A percentile compares a stretch with the other conserved stretches of the same genome.
phyloP scores from a whole-genome alignment of 2,329 filamentous ascomycete species.

The Aspergillus phoenicis region DNA sequence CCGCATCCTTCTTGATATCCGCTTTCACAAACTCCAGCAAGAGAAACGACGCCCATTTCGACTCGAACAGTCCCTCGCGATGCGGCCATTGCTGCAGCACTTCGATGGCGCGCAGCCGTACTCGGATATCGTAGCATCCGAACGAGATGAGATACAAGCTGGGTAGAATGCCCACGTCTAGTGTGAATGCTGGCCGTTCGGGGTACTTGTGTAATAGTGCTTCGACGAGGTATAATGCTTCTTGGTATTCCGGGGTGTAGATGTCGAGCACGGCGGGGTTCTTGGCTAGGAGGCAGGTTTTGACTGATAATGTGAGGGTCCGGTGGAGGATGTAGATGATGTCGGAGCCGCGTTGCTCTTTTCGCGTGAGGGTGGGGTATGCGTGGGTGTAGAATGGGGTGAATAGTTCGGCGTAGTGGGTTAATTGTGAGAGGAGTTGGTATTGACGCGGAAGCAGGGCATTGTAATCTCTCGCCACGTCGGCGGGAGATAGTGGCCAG shows the following conservation, averaged over 20 bases:
- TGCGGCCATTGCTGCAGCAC: constrained; percentile 4
- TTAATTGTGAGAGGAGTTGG: background rate
- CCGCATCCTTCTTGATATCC: background rate
- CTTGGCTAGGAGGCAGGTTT: background rate
- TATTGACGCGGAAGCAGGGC: background rate
- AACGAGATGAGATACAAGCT: background rate
- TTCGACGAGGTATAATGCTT: background rate
- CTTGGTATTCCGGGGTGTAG: constrained; percentile 2
- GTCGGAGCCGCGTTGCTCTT: background rate
- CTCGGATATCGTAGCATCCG: background rate
- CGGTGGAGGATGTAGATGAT: background rate
- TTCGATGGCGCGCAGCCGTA: constrained; percentile 4
- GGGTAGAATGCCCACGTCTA: background rate
- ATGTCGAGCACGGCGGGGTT: background rate
- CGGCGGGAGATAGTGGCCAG: background rate
- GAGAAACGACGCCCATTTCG: constrained; percentile 2
- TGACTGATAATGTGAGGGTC: background rate
- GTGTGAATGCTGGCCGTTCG: background rate
- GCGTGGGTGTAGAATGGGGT: background rate
- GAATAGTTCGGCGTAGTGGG: background rate
- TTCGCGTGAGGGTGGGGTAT: background rate
- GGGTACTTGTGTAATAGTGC: background rate
- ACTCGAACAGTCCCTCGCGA: constrained; percentile 4
- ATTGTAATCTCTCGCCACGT: background rate
- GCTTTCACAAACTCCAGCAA: background rate